Evolutionary conservation across 306 rosid species (phyloP).

Genomic region (Lagenaria siceraria): DNA sequence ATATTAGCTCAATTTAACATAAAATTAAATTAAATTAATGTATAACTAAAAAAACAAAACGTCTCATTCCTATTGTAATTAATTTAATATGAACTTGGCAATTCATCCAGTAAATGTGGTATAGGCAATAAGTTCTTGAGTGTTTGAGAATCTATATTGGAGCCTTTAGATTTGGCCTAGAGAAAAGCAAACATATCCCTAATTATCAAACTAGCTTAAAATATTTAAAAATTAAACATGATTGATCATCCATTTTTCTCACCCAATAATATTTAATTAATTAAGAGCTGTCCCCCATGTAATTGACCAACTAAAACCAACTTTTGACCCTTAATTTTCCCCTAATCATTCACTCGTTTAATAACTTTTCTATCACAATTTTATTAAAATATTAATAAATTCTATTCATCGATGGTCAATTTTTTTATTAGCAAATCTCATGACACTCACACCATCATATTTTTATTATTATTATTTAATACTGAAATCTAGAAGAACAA

Average conservation of each 20-base stretch:
- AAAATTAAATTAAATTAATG: no score
- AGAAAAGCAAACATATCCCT: background rate
- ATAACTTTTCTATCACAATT: background rate
- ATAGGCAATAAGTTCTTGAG: background rate
- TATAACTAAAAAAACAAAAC: no score
- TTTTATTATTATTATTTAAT: no score
- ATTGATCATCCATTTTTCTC: background rate
- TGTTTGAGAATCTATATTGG: background rate
- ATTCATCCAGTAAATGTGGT: no score
- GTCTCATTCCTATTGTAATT: no score
- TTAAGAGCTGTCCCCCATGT: background rate
- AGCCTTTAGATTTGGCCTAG: background rate
- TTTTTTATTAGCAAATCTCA: background rate
- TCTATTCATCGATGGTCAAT: background rate
- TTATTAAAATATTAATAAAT: background rate
- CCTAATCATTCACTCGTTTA: background rate
- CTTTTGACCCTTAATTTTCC: background rate
- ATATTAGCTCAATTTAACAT: no score
- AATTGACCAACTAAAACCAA: background rate
- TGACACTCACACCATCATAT: background rate
- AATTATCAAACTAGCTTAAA: background rate
- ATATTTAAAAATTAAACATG: background rate
- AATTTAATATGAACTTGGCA: no score
- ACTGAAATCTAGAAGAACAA: background rate
- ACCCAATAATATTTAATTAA: background rate